Evolutionary conservation across 257 asterid species (phyloP).

Genomic region (Solanum chmielewskii): DNA sequence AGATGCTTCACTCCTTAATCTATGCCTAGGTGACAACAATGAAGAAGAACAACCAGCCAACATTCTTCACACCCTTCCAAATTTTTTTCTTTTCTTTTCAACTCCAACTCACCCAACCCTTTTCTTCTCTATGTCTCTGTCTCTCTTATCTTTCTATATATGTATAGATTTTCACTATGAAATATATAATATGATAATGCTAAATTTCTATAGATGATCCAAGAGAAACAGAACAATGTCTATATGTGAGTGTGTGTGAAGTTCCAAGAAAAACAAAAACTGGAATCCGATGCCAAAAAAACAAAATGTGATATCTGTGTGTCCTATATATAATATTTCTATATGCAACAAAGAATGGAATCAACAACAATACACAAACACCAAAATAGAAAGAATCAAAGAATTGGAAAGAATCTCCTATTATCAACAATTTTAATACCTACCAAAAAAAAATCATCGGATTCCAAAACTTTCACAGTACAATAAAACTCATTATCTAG

Average conservation of each 20-base stretch:
- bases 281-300: constrained; percentile 93
- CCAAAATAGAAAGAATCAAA: constrained; percentile 56
- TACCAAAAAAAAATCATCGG: constrained; percentile 66
- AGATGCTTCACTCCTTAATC: constrained; percentile 79
- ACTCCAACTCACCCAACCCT: constrained; percentile 35
- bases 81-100: constrained; percentile 10
- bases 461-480: constrained; percentile 54
- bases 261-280: constrained; percentile 30
- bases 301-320: constrained; percentile 17
- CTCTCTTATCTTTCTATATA: constrained; percentile 1
- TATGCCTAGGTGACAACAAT: constrained; percentile 86
- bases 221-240: constrained; percentile 54
- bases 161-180: background rate
- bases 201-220: constrained; percentile 28
- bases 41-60: constrained; percentile 97
- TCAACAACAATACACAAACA: constrained; percentile 7
- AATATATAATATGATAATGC: background rate
- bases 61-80: constrained; percentile 66
- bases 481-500: constrained; percentile 21
- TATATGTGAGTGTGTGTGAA: constrained; percentile 59
- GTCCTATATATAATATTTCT: constrained; percentile 37
- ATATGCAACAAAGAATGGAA: constrained; percentile 73
- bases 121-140: constrained; percentile 15
- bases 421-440: constrained; percentile 23
- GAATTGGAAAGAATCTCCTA: constrained; percentile 27